Conservation (phyloP, 2,329 filamentous ascomycete species). For the Phialocephala sp. region DNA sequence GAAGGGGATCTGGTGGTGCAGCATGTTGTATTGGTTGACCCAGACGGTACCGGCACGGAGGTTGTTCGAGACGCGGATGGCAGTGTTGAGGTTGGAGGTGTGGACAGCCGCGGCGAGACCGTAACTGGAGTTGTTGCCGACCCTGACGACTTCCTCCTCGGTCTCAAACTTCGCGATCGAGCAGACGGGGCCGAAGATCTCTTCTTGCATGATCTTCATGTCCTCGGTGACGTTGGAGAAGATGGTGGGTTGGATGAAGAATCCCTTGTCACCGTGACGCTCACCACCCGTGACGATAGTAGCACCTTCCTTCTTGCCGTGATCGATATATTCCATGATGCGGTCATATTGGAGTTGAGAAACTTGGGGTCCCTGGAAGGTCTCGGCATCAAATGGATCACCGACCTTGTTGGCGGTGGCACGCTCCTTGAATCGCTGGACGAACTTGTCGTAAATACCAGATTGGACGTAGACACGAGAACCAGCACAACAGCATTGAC, state of each 20-base stretch:
- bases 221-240: conserved; percentile 72
- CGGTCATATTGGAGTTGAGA: conserved; percentile 73
- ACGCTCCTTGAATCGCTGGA: conserved; percentile 68
- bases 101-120: conserved; percentile 73
- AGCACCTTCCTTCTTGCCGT: conserved; percentile 68
- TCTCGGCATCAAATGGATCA: conserved; percentile 68
- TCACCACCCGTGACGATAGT: conserved; percentile 69
- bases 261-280: conserved; percentile 69
- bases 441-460: conserved; percentile 72
- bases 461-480: conserved; percentile 74
- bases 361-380: conserved; percentile 75
- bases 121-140: conserved; percentile 68
- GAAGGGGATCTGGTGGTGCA: conserved; percentile 71
- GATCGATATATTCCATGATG: conserved; percentile 70
- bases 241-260: conserved; percentile 77
- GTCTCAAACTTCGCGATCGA: conserved; percentile 73
- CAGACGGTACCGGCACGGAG: conserved; percentile 61
- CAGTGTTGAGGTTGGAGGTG: conserved; percentile 71
- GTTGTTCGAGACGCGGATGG: conserved; percentile 67
- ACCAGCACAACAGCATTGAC: conserved; percentile 60
- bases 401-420: conserved; percentile 68
- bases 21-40: conserved; percentile 63
- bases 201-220: conserved; percentile 78
- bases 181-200: conserved; percentile 78
- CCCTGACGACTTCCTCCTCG: conserved; percentile 68